phyloP scores from a whole-genome alignment of 2,329 filamentous ascomycete species.

The Magnaporthales sp. region DNA sequence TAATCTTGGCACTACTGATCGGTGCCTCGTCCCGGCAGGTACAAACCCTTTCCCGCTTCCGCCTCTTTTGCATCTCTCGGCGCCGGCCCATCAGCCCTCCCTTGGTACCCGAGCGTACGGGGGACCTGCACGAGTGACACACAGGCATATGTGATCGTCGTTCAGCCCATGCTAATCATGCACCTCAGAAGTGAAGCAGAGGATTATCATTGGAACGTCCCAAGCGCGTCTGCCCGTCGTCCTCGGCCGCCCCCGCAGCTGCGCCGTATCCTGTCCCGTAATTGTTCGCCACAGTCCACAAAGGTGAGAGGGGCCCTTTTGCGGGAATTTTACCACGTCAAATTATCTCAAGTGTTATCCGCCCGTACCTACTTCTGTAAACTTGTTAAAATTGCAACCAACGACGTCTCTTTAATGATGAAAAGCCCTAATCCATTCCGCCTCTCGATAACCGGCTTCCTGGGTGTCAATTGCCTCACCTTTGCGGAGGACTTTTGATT shows the following conservation, averaged over 20 bases:
- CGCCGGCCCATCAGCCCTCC: neutral
- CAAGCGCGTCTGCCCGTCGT: neutral
- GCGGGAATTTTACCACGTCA: neutral
- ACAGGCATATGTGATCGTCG: neutral
- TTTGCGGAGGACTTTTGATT: neutral
- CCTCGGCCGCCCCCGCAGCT: neutral
- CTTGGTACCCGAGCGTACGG: neutral
- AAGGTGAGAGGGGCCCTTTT: neutral
- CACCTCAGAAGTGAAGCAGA: neutral
- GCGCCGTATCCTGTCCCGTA: neutral
- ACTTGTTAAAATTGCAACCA: neutral
- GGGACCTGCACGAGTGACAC: neutral
- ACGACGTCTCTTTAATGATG: too few species aligned
- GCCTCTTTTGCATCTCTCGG: neutral
- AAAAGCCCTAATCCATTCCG: too few species aligned
- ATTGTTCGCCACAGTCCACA: neutral
- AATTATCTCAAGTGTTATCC: neutral
- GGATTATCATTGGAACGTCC: neutral
- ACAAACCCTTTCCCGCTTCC: too few species aligned
- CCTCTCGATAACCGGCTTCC: too few species aligned
- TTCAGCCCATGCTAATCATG: neutral
- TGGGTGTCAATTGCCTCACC: neutral
- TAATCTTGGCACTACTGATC: neutral
- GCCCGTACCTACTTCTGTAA: neutral
- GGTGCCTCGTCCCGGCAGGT: neutral